These are phyloP conservation scores for Starmerella ratchasimensis DNA, from an alignment of 805 yeast species.

Conservation along the genomic window DNA sequence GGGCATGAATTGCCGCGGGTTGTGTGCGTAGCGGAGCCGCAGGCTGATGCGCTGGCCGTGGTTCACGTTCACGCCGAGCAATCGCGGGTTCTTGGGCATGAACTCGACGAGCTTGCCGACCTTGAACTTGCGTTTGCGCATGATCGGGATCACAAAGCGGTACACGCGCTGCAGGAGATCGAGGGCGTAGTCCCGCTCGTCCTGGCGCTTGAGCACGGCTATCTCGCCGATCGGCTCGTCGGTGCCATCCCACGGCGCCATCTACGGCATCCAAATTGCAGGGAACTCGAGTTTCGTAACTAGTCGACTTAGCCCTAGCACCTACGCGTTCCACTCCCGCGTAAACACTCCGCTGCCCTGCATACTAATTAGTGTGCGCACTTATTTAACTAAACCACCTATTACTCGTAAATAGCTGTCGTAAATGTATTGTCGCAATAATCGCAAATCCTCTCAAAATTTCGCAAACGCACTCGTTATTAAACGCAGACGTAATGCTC, in stretches of 20 bases:
- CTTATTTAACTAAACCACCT: too few relatives aligned
- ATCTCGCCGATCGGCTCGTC: slow-evolving; percentile 16
- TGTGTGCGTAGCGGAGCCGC: slow-evolving; percentile 48
- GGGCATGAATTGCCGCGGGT: slow-evolving; percentile 43
- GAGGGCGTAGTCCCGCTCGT: slow-evolving; percentile 37
- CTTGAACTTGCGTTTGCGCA: slow-evolving; percentile 50
- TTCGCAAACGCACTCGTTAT: too few relatives aligned
- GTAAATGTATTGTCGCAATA: too few relatives aligned
- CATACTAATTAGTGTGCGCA: too few relatives aligned
- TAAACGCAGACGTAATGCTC: too few relatives aligned
- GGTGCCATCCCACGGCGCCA: slow-evolving; percentile 17
- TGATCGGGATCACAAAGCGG: slow-evolving; percentile 56
- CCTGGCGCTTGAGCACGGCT: slow-evolving; percentile 37
- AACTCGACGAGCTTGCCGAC: slow-evolving; percentile 66
- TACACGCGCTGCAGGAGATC: slow-evolving; percentile 57
- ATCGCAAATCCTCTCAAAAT: too few relatives aligned
- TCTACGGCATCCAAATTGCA: too few relatives aligned
- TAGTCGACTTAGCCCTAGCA: not conserved
- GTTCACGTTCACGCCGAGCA: slow-evolving; percentile 76
- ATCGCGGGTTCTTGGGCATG: slow-evolving; percentile 50
- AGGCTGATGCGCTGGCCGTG: slow-evolving; percentile 59
- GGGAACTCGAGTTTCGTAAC: not conserved
- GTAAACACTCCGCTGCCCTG: too few relatives aligned
- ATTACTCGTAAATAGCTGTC: too few relatives aligned
- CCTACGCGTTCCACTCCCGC: not conserved